phyloP scores from a whole-genome alignment of 2,329 filamentous ascomycete species.

The Alternaria gaisen region DNA sequence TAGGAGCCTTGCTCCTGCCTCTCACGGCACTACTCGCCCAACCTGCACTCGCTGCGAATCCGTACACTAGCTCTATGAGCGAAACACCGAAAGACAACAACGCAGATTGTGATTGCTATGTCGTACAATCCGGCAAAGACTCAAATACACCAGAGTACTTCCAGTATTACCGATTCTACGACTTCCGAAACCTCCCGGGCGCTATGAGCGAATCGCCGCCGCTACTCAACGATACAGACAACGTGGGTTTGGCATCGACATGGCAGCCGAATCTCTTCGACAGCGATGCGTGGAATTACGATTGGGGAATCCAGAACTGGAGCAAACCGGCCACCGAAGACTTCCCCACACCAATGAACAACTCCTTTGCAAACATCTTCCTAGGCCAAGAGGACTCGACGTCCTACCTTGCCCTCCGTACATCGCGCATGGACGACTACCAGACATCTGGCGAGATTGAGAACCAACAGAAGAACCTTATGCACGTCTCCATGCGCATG shows the following conservation, averaged over 20 bases:
- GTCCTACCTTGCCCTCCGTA: conserved; percentile 59
- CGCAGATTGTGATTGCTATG: conserved; percentile 58
- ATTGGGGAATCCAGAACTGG: conserved; percentile 57
- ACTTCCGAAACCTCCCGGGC: conserved; percentile 56
- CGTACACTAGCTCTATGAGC: conserved; percentile 41
- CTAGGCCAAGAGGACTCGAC: conserved; percentile 47
- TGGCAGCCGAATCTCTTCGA: conserved; percentile 52
- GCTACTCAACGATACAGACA: conserved; percentile 35
- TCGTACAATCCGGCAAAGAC: conserved; percentile 54
- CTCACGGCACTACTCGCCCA: conserved; percentile 35
- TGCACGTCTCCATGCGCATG: conserved; percentile 60
- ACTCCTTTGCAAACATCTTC: conserved; percentile 59
- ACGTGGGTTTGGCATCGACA: conserved; percentile 28
- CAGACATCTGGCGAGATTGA: conserved; percentile 61
- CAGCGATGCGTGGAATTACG: conserved; percentile 47
- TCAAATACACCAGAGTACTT: conserved; percentile 55
- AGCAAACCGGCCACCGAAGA: conserved; percentile 49
- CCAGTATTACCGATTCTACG: conserved; percentile 61
- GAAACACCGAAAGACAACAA: conserved; percentile 46
- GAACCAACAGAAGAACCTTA: conserved; percentile 54
- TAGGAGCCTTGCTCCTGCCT: conserved; percentile 37
- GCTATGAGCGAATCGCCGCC: conserved; percentile 39
- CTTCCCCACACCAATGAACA: conserved; percentile 55
- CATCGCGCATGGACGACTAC: conserved; percentile 53
- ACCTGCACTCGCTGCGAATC: conserved; percentile 30